Percentiles rank a stretch among this genome's conserved stretches.
These are phyloP conservation scores for Cladosporium velox DNA, from an alignment of 2,329 filamentous ascomycete species.

Conservation along the genomic window DNA sequence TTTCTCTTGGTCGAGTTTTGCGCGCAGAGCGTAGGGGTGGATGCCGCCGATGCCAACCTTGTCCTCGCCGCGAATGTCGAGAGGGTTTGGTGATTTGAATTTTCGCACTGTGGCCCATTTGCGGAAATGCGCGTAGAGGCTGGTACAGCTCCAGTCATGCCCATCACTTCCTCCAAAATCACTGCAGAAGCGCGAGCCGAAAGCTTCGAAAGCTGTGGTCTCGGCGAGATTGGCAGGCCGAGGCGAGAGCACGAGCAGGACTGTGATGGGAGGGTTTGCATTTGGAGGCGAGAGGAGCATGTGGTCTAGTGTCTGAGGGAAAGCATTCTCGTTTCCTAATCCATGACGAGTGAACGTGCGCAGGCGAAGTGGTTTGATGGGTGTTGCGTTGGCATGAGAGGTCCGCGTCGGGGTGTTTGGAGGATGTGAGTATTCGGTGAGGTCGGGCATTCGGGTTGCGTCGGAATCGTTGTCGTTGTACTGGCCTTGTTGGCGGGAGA, in stretches of 20 bases:
- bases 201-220: background rate
- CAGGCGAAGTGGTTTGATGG: background rate
- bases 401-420: background rate
- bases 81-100: background rate
- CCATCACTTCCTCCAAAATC: background rate
- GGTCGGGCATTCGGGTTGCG: background rate
- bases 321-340: background rate
- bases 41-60: slow-evolving; percentile 1
- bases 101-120: background rate
- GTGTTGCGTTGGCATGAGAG: background rate
- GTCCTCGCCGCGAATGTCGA: background rate
- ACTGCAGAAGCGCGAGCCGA: background rate
- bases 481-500: background rate
- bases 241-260: slow-evolving; percentile 12
- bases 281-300: background rate
- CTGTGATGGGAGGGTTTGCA: background rate
- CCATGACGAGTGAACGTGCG: background rate
- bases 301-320: background rate
- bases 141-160: background rate
- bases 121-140: slow-evolving; percentile 10
- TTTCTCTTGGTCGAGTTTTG: background rate
- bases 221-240: background rate
- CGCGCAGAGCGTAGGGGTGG: slow-evolving; percentile 8
- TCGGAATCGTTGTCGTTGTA: background rate
- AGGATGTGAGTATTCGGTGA: background rate